Evolutionary conservation across 306 rosid species (phyloP).

Genomic region (Fagus crenata): DNA sequence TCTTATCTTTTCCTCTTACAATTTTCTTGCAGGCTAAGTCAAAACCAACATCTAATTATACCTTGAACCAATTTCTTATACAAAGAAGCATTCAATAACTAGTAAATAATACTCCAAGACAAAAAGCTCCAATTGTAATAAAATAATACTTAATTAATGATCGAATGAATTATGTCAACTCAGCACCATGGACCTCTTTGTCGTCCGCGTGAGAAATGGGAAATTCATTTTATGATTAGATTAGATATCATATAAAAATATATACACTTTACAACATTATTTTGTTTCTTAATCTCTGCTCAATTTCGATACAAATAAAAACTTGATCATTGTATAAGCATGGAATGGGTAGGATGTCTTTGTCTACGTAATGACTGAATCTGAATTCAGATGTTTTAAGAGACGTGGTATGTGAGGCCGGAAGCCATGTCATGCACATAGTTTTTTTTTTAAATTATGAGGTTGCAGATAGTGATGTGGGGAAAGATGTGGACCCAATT

Average conservation of each 20-base stretch:
- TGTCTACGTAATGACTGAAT: constrained; percentile 1
- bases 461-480: not conserved
- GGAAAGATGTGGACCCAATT: not conserved
- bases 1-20: constrained; percentile 16
- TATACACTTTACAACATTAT: not conserved
- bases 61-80: constrained; percentile 1
- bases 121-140: constrained; percentile 11
- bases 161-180: constrained; percentile 6
- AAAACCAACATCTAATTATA: constrained; percentile 9
- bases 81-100: not conserved
- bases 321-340: constrained; percentile 5
- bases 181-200: constrained; percentile 25
- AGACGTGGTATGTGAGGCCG: not conserved
- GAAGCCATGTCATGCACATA: not conserved
- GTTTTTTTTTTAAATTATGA: not conserved
- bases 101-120: not conserved
- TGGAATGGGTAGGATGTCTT: constrained; percentile 1
- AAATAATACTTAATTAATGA: not conserved
- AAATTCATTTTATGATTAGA: not conserved
- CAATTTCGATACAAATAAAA: not conserved
- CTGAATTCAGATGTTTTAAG: not conserved
- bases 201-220: constrained; percentile 8
- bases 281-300: constrained; percentile 1
- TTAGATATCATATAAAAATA: not conserved
- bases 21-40: constrained; percentile 24